Evolutionary conservation across 495 filamentous ascomycete genomes (phyloP), one percentile per base, ranked within the genome.

Genomic region (Podospora anserina): DNA sequence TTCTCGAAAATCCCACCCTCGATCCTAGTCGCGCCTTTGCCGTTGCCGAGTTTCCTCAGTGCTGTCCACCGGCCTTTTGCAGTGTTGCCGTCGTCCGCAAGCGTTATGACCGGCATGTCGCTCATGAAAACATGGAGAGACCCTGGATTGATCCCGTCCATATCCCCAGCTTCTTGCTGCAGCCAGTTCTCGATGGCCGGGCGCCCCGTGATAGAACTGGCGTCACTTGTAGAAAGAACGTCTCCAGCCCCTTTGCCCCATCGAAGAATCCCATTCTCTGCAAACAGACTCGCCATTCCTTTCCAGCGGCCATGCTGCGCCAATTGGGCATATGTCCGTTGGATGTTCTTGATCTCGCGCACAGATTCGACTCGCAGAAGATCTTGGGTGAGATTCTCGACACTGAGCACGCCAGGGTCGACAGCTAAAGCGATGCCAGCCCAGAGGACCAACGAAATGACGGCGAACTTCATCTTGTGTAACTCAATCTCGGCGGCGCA

Each of bases 1-100:
- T 73, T 73, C 63, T 73, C 71, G 53, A 68, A 68, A 4, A 70
- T 64, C 9, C 71, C 71, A 44, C 71, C 71, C 23, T 73, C 55
- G 58, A 73, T 66, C 34, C 62, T 61, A 2, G 71, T 66, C 11
- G 60, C 39, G 1, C 68, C 71, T 5, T 20, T 18, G 0, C 71
- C 71, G 53, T 73, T 65, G 2, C 71, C 71, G 7, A 68, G 58
- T 4, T 68, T 63, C n/a, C 63, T 49, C 32, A 65, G 16, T 16
- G 30, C 66, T 26, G 66, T 64, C 55, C 59, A 73, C 9, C 71
- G 39, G 5, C 65, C 71, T 32, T 68, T 70, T 23, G 66, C 71
- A 5, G 68, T 61, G 13, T 39, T 30, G 13, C 71, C 68, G 60
- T 73, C 71, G 3, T 53, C 57, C 3, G 65, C 61, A 1, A 73